A percentile compares a stretch with the other conserved stretches of the same genome.
Evolutionary conservation across 139 green algal genomes (phyloP).

Genomic region (Ulvella scutata): DNA sequence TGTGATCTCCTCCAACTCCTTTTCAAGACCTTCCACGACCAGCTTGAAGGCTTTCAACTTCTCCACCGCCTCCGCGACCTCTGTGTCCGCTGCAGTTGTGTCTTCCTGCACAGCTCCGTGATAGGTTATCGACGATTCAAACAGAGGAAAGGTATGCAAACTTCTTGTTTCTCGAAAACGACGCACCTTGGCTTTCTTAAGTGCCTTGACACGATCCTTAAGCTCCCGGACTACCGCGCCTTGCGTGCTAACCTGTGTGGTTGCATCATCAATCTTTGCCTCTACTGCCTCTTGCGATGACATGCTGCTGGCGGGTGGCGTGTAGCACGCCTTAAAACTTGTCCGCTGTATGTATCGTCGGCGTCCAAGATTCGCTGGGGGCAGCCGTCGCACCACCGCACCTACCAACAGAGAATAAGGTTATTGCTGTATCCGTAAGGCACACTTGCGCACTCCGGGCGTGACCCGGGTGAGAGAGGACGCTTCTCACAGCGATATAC

Average conservation of each 20-base stretch:
- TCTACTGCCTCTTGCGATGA: too few relatives aligned
- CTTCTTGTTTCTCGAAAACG: not conserved
- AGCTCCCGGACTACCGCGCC: not conserved
- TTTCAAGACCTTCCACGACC: not conserved
- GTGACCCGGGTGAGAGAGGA: too few relatives aligned
- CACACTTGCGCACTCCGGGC: too few relatives aligned
- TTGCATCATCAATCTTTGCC: not conserved
- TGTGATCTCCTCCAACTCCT: not conserved
- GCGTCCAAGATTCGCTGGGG: too few relatives aligned
- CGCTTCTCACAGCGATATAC: too few relatives aligned
- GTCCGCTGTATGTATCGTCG: too few relatives aligned
- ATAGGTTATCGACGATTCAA: not conserved
- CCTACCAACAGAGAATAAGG: too few relatives aligned
- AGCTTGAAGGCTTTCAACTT: not conserved
- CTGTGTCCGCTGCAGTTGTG: not conserved
- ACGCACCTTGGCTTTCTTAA: not conserved
- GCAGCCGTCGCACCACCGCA: too few relatives aligned
- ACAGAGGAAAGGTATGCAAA: not conserved
- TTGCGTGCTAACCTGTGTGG: not conserved
- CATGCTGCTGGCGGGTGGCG: too few relatives aligned
- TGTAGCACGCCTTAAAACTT: too few relatives aligned
- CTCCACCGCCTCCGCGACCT: not conserved
- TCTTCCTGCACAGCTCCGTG: not conserved
- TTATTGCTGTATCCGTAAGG: too few relatives aligned
- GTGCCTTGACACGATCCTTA: not conserved